Evolutionary conservation across 2,329 filamentous ascomycete species (phyloP), one percentile per base, ranked within the genome.

Genomic region (Trichoderma atrobrunneum): DNA sequence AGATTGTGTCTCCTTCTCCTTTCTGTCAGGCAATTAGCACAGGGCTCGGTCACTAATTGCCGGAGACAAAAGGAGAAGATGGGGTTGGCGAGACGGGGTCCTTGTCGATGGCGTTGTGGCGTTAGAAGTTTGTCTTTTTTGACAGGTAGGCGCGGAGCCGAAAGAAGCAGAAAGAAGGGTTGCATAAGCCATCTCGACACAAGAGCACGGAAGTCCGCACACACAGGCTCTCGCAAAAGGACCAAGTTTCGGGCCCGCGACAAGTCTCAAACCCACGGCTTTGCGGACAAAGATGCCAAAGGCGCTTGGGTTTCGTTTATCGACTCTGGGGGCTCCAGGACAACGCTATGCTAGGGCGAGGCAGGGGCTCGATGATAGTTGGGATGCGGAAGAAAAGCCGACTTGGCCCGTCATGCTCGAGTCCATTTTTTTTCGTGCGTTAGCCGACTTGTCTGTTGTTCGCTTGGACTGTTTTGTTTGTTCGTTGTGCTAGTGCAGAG

Each of bases 251-350:
- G 48, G 21, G 48, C 21, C 48, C 61, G 39, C 26, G 16, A 30
- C 16, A 21, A 60, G 43, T 54, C 63, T 65, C 63, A 11, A 54
- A 65, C 26, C 32, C 63, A 65, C 12, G 28, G 34, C 16, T 56
- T 36, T 32, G 30, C 48, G 63, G 63, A 18, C 51, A 43, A 59
- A 67, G 54, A 59, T 43, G 28, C 21, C 51, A 36, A 67, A 54
- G 64, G 64, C 51, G 64, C 51, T 67, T 67, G 64, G 64, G 64
- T 67, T 67, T 67, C 64, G 56, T 61, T 69, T 61, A 61, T 61
- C 65, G 65, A 39, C 36, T 68, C 65, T 43, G 54, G 36, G 61
- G 54, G 54, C 54, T 59, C 32, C 34, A 26, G 24, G 54, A 24
- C 65, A 51, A 57, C 54, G 36, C 65, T 48, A 48, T 68, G 34